phyloP scores from a whole-genome alignment of 495 filamentous ascomycete species.

The Physcia stellaris region DNA sequence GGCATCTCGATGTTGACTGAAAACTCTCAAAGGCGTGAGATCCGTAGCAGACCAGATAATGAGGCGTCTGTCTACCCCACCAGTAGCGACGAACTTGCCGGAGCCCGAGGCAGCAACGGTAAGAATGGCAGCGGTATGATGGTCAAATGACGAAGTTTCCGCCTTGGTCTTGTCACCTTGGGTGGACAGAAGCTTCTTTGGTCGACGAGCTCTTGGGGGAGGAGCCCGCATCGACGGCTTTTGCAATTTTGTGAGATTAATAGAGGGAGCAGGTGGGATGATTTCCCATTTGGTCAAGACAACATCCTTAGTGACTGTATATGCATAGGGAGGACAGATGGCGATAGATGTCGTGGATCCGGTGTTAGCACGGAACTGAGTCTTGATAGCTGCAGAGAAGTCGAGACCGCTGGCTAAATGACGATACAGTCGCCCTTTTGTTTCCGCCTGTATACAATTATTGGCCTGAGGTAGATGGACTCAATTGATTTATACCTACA shows the following conservation, averaged over 20 bases:
- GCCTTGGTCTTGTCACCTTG: constrained; percentile 50
- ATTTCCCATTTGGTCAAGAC: constrained; percentile 80
- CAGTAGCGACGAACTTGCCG: constrained; percentile 83
- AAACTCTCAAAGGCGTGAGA: constrained; percentile 65
- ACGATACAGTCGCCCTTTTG: constrained; percentile 80
- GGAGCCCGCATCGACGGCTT: constrained; percentile 48
- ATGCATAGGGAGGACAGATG: constrained; percentile 60
- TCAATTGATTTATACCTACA: constrained; percentile 24
- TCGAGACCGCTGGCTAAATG: constrained; percentile 56
- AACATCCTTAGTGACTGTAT: constrained; percentile 77
- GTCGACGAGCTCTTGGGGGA: constrained; percentile 52
- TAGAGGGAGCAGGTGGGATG: constrained; percentile 24
- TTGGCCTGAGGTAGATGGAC: constrained; percentile 4
- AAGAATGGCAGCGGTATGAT: constrained; percentile 65
- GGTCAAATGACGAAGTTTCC: constrained; percentile 49
- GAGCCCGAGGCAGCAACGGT: constrained; percentile 75
- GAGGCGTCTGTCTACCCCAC: constrained; percentile 65
- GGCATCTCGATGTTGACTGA: constrained; percentile 81
- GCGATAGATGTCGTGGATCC: constrained; percentile 68
- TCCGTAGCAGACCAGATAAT: constrained; percentile 75
- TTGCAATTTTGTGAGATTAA: constrained; percentile 31
- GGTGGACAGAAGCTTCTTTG: constrained; percentile 52
- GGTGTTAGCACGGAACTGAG: constrained; percentile 63
- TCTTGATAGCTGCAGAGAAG: constrained; percentile 46
- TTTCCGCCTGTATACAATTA: constrained; percentile 45